Evolutionary conservation across 2,329 filamentous ascomycete species (phyloP).

Genomic region (Cordyceps cicadae): DNA sequence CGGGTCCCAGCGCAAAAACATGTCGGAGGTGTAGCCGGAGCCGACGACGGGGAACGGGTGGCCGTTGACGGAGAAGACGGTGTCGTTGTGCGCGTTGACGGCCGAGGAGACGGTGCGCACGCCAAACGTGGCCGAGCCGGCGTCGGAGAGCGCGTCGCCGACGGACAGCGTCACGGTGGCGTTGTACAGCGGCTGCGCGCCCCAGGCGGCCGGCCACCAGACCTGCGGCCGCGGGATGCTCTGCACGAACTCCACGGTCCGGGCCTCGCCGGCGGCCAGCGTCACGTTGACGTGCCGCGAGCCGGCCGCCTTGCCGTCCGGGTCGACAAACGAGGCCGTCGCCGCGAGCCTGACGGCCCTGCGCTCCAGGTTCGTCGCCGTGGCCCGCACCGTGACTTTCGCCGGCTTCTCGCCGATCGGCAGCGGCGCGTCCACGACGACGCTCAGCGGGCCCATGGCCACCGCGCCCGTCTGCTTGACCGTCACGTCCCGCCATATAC

Average conservation of each 20-base stretch:
- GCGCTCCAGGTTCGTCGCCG: slow-evolving; percentile 32
- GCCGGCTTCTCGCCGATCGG: slow-evolving; percentile 17
- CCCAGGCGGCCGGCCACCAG: slow-evolving; percentile 58
- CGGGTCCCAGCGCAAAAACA: slow-evolving; percentile 51
- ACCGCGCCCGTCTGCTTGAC: slow-evolving; percentile 47
- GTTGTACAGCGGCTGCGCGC: slow-evolving; percentile 44
- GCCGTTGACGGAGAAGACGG: slow-evolving; percentile 47
- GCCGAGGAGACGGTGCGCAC: slow-evolving; percentile 35
- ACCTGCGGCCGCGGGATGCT: slow-evolving; percentile 37
- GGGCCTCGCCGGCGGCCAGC: slow-evolving; percentile 29
- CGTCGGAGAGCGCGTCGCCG: slow-evolving; percentile 23
- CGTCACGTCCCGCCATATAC: slow-evolving; percentile 52
- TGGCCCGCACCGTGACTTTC: slow-evolving; percentile 30
- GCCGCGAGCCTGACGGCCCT: slow-evolving; percentile 30
- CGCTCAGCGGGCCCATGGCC: slow-evolving; percentile 34
- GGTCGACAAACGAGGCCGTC: slow-evolving; percentile 26
- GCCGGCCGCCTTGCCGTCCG: slow-evolving; percentile 18
- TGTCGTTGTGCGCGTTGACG: slow-evolving; percentile 46
- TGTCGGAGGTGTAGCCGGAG: slow-evolving; percentile 51
- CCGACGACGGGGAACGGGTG: slow-evolving; percentile 52
- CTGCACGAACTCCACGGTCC: slow-evolving; percentile 27
- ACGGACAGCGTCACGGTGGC: slow-evolving; percentile 23
- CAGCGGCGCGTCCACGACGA: slow-evolving; percentile 34
- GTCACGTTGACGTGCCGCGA: slow-evolving; percentile 26
- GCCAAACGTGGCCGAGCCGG: slow-evolving; percentile 20